These are phyloP conservation scores for Chaetomium globosum DNA, from an alignment of 2,329 filamentous ascomycete genomes.

Conservation along the genomic window DNA sequence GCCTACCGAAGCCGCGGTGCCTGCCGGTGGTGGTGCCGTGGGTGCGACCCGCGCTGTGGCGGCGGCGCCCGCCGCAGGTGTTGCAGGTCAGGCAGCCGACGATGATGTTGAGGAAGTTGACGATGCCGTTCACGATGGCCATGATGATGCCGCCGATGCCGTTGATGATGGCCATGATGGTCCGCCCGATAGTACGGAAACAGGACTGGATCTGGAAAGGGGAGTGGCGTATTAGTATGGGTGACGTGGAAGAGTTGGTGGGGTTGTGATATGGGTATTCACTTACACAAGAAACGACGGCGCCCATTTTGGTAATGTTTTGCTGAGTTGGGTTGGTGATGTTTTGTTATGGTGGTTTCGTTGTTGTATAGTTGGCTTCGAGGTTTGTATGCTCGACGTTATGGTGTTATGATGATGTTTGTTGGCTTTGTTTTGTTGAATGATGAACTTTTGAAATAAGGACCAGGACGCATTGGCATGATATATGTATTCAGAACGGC, in stretches of 20 bases:
- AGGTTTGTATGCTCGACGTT: background rate
- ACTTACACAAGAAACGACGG: slow-evolving; percentile 81
- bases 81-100: slow-evolving; percentile 66
- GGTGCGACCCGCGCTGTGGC: slow-evolving; percentile 16
- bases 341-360: slow-evolving; percentile 14
- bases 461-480: background rate
- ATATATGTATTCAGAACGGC: slow-evolving; percentile 14
- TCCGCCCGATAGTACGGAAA: slow-evolving; percentile 66
- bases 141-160: slow-evolving; percentile 66
- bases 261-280: slow-evolving; percentile 1
- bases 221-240: slow-evolving; percentile 31
- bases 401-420: slow-evolving; percentile 10
- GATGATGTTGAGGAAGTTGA: slow-evolving; percentile 66
- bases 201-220: slow-evolving; percentile 56
- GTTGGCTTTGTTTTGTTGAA: background rate
- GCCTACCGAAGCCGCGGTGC: slow-evolving; percentile 28
- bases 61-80: slow-evolving; percentile 43
- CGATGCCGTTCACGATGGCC: slow-evolving; percentile 68
- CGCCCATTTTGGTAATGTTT: slow-evolving; percentile 66
- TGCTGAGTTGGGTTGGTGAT: slow-evolving; percentile 24
- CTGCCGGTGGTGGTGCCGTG: slow-evolving; percentile 26
- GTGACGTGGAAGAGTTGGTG: background rate
- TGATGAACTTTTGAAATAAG: slow-evolving; percentile 7
- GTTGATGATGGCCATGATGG: slow-evolving; percentile 69
- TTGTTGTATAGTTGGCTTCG: slow-evolving; percentile 14